Base-by-base conservation (phyloP, 768 basidiomycete species). In the Termitomyces sp. region DNA sequence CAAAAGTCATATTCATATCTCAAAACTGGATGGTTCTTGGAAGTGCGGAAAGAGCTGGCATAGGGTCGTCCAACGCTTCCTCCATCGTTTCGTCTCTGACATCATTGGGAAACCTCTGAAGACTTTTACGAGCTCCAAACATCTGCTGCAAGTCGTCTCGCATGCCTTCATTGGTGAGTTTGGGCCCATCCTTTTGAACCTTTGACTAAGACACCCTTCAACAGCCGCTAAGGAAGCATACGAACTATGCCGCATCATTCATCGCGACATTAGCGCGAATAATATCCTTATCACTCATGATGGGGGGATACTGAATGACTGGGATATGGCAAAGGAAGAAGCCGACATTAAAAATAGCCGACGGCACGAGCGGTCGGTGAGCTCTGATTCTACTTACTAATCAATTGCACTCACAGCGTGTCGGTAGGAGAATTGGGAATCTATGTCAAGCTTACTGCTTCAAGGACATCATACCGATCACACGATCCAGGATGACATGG, bases 131-230 rank as follows among this genome's bases (percentile, higher is more conserved):
- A 38, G 59, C 2, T 62, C 70, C 5, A 61, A 63, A 35, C 54
- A 67, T 16, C 32, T 70, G 48, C 18, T 70, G 18, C 50, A 55
- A n/a, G 67, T 59, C 18, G 49, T 68, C 5, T 64, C 50, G 5
- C 55, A 72, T 58, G 70, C 68, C 2, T 67, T 68, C 33, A 47
- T 60, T 18, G 69, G 70, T 67, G 61, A 10, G 65, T 61, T 3
- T 50, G 23, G 4, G 3, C 36, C 36, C 9, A 41, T 4, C 10
- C 12, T 18, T 50, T 30, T 7, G 40, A 5, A 23, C 20, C n/a
- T n/a, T 38, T 41, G 41, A 7, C 36, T 64, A 6, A 56, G 26
- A 20, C n/a, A 40, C 30, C 30, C 8, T 18, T 18, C 2, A 23
- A 20, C 23, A 64, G 63, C 55, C 32, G 53, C 23, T 50, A 28